Evolutionary conservation across 352 stramenopile species (phyloP).

Genomic region (Peronospora farinosa): DNA sequence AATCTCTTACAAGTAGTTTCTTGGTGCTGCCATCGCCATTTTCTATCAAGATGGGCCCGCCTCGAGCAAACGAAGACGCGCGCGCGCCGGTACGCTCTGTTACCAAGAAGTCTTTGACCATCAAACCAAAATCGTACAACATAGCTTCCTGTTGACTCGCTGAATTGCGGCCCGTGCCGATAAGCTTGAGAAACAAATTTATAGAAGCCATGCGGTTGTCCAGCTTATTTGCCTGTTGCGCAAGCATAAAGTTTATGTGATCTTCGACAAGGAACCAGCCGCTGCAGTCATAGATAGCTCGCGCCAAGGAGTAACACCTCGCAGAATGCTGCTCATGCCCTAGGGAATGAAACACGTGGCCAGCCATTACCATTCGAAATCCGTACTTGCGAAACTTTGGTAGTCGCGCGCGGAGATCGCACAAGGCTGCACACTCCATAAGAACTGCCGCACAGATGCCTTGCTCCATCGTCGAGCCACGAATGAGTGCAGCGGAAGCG

Average conservation of each 20-base stretch:
- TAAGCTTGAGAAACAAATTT: conserved; percentile 80
- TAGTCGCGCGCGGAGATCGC: conserved; percentile 57
- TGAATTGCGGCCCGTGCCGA: conserved; percentile 73
- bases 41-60: conserved; percentile 26
- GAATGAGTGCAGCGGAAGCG: conserved; percentile 73
- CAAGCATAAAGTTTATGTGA: conserved; percentile 85
- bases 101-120: conserved; percentile 75
- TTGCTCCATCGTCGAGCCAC: conserved; percentile 79
- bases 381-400: conserved; percentile 85
- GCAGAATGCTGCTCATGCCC: conserved; percentile 68
- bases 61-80: conserved; percentile 14
- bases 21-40: conserved; percentile 33
- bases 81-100: conserved; percentile 24
- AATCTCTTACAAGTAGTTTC: conserved; percentile 60
- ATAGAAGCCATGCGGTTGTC: conserved; percentile 77
- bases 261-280: conserved; percentile 85
- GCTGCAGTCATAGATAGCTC: conserved; percentile 73
- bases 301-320: conserved; percentile 72
- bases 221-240: conserved; percentile 71
- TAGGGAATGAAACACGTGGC: conserved; percentile 74
- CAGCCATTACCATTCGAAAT: conserved; percentile 87
- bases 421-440: conserved; percentile 72
- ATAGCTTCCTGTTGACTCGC: conserved; percentile 79
- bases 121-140: conserved; percentile 76
- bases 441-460: conserved; percentile 79